Percentiles rank a stretch among this genome's conserved stretches.
phyloP scores from a whole-genome alignment of 169 alveolate species.

The Eimeria falciformis region DNA sequence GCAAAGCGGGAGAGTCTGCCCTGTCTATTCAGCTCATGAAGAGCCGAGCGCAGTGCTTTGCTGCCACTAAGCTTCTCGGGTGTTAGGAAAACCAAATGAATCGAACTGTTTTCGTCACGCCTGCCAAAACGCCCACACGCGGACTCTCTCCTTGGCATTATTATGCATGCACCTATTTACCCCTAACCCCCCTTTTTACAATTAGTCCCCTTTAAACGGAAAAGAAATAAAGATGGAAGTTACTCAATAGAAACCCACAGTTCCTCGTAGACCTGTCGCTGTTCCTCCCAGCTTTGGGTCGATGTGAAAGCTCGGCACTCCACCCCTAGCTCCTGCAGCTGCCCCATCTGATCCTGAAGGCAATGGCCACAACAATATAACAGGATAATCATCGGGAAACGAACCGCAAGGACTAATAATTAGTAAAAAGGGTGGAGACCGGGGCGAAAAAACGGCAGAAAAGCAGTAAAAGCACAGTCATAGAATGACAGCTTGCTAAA shows the following conservation, averaged over 20 bases:
- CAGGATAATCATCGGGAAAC: not conserved
- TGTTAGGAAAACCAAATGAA: conserved; percentile 91
- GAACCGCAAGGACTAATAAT: not conserved
- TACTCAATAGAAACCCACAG: not conserved
- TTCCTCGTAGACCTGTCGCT: conserved; percentile 77
- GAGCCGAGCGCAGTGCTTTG: conserved; percentile 83
- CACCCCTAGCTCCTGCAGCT: conserved; percentile 85
- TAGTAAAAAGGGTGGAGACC: not conserved
- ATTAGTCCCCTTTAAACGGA: not conserved
- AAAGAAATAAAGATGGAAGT: not conserved
- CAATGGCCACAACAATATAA: not conserved
- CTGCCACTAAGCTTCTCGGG: conserved; percentile 95
- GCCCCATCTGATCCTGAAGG: conserved; percentile 91
- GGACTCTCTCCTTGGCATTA: not conserved
- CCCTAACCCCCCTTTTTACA: not conserved
- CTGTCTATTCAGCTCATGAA: conserved; percentile 86
- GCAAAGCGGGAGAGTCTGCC: conserved; percentile 93
- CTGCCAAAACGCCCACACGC: not conserved
- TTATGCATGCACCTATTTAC: not conserved
- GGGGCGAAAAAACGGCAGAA: not conserved
- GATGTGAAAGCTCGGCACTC: conserved; percentile 81
- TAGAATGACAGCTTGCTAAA: not conserved
- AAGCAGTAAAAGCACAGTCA: not conserved
- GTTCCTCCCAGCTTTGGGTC: conserved; percentile 78
- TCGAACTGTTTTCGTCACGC: not conserved